phyloP scores from a whole-genome alignment of 306 rosid genomes.

The Ziziphus jujuba region DNA sequence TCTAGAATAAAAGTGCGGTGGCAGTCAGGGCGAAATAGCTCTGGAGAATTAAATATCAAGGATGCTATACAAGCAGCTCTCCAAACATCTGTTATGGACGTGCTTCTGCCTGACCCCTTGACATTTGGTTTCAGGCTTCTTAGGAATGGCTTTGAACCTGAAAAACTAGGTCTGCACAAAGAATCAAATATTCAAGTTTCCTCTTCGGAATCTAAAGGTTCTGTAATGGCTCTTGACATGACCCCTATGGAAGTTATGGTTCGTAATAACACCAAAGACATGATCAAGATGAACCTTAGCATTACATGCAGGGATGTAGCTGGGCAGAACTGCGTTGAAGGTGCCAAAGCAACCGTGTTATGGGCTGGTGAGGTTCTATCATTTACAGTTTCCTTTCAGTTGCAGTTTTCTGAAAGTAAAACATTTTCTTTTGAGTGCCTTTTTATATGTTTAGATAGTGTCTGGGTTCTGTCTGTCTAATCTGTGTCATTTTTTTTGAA shows the following conservation, averaged over 20 bases:
- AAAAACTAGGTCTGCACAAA: conserved; percentile 23
- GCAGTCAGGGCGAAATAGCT: conserved; percentile 86
- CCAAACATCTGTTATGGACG: conserved; percentile 88
- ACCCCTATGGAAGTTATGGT: conserved; percentile 86
- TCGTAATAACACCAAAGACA: conserved; percentile 88
- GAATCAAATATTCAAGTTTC: conserved; percentile 28
- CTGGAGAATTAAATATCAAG: conserved; percentile 85
- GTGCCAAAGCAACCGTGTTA: conserved; percentile 78
- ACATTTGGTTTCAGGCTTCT: conserved; percentile 85
- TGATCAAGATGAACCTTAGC: conserved; percentile 75
- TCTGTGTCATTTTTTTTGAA: too few species aligned
- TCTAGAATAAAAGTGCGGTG: conserved; percentile 87
- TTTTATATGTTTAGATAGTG: too few species aligned
- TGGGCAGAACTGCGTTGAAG: conserved; percentile 85
- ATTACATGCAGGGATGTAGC: conserved; percentile 91
- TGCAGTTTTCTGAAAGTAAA: background rate
- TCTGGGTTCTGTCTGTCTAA: too few species aligned
- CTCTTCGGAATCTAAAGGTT: conserved; percentile 51
- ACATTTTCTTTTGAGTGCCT: too few species aligned
- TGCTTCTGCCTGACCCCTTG: conserved; percentile 91
- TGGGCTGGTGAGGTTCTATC: conserved; percentile 68
- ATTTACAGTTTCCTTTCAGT: background rate
- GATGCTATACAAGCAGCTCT: conserved; percentile 95
- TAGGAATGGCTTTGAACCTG: conserved; percentile 38
- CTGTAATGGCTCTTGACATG: conserved; percentile 77